These are phyloP conservation scores for Pleurozium schreberi DNA, from an alignment of 225 moss, liverwort and hornwort species.

Conservation along the genomic window DNA sequence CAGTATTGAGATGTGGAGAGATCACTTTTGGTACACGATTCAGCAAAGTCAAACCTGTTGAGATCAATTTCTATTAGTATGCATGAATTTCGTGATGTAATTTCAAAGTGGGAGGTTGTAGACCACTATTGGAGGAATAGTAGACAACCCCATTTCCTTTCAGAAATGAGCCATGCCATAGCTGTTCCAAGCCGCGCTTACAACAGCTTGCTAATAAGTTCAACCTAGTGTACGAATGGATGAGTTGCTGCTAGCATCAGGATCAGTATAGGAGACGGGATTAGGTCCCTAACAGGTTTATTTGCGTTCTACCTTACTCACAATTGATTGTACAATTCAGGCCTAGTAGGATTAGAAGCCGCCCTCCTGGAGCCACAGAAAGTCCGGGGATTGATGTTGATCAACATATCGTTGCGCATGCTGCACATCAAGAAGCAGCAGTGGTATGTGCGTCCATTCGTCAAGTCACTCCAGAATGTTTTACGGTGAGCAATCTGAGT, in stretches of 20 bases:
- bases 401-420: conserved; percentile 76
- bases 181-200: background rate
- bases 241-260: background rate
- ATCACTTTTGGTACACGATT: background rate
- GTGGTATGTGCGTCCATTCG: conserved; percentile 67
- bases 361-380: conserved; percentile 44
- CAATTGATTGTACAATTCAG: conserved; percentile 6
- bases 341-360: conserved; percentile 67
- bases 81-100: no score
- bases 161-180: background rate
- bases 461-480: conserved; percentile 57
- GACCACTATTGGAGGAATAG: background rate
- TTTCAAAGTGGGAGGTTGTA: background rate
- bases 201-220: background rate
- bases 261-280: background rate
- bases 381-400: conserved; percentile 62
- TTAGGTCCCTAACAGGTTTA: background rate
- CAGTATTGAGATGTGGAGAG: background rate
- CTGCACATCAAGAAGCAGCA: conserved; percentile 78
- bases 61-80: no score
- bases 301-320: background rate
- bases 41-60: background rate
- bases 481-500: conserved; percentile 46
- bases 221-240: background rate
- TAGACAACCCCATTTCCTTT: no score